Percentiles rank a stretch among this genome's conserved stretches.
Conservation (phyloP, 352 stramenopile species). For the Plasmopara halstedii region DNA sequence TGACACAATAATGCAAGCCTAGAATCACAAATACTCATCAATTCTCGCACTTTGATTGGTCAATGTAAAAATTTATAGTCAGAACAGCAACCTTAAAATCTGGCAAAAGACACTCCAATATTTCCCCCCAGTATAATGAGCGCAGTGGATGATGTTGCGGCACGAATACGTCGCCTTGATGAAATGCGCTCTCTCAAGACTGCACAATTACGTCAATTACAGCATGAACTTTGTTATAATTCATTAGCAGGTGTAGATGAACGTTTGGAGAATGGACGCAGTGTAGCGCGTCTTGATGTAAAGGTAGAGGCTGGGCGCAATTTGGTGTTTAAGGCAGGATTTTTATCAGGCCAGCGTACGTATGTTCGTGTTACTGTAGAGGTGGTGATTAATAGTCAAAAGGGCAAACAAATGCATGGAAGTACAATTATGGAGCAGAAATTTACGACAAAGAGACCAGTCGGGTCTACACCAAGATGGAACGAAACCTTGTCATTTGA, state of each 20-base stretch:
- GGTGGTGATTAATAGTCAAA: conserved; percentile 5
- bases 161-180: conserved; percentile 44
- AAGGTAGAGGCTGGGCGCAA: conserved; percentile 33
- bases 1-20: background rate
- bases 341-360: conserved; percentile 36
- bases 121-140: conserved; percentile 30
- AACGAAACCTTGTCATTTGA: conserved; percentile 39
- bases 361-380: conserved; percentile 50
- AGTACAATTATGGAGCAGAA: conserved; percentile 27
- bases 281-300: conserved; percentile 40
- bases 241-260: conserved; percentile 40
- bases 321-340: conserved; percentile 37
- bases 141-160: conserved; percentile 58
- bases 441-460: conserved; percentile 26
- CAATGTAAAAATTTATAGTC: conserved; percentile 11
- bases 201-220: conserved; percentile 35
- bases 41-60: conserved; percentile 5
- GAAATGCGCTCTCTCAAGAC: conserved; percentile 34
- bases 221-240: conserved; percentile 45
- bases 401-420: conserved; percentile 5
- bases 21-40: background rate
- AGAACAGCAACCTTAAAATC: background rate
- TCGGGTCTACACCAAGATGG: conserved; percentile 27
- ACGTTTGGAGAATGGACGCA: conserved; percentile 29
- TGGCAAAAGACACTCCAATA: background rate